Conservation (phyloP, 2,329 filamentous ascomycete species). For the Aspergillus aculeatinus region DNA sequence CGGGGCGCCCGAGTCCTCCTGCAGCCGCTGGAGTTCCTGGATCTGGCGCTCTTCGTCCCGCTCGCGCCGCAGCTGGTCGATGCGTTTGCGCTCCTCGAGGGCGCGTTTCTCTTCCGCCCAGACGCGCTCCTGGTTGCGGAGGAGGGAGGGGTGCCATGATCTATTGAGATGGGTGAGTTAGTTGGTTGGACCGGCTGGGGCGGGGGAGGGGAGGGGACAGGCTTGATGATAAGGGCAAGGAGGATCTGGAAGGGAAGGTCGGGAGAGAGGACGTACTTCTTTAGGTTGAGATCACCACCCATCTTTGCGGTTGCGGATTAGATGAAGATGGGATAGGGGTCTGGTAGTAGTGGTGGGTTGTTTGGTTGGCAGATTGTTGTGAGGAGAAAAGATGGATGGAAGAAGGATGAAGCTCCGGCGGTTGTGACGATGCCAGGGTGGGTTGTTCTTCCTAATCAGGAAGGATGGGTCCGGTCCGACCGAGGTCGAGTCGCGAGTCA, state of each 20-base stretch:
- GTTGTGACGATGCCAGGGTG: neutral
- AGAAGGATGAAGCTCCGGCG: neutral
- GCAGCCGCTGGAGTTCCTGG: constrained; percentile 84
- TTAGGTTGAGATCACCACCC: constrained; percentile 94
- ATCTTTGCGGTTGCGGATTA: constrained; percentile 53
- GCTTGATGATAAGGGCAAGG: neutral
- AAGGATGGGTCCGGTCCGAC: neutral
- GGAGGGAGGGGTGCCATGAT: constrained; percentile 86
- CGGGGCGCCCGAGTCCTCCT: constrained; percentile 82
- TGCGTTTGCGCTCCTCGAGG: constrained; percentile 90
- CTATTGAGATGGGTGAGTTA: constrained; percentile 40
- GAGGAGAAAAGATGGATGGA: neutral
- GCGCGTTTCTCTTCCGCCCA: constrained; percentile 92
- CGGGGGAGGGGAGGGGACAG: neutral
- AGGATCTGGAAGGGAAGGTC: neutral
- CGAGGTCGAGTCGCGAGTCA: no score
- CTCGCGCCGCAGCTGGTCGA: constrained; percentile 87
- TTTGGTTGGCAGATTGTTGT: neutral
- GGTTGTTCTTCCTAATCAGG: neutral
- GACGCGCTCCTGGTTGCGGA: constrained; percentile 86
- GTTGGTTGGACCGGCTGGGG: neutral
- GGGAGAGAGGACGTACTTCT: constrained; percentile 58
- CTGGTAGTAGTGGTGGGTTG: neutral
- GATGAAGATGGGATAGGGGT: neutral
- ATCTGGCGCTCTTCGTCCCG: constrained; percentile 90